phyloP scores from a whole-genome alignment of 2,329 filamentous ascomycete genomes.

The Neopestalotiopsis rosae region DNA sequence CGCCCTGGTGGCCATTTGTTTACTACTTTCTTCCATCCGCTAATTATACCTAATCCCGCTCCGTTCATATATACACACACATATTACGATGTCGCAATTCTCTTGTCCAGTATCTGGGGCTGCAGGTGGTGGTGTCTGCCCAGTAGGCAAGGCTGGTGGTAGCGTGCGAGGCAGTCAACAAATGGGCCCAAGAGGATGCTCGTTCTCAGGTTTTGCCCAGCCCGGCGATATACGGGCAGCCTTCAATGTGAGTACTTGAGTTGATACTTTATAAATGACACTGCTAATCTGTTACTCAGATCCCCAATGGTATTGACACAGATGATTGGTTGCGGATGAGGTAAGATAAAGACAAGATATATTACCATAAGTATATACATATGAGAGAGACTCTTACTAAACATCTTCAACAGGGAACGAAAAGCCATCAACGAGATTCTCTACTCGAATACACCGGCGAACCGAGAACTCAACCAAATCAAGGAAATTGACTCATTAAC shows the following conservation, averaged over 20 bases:
- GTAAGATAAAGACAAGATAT: slow-evolving; percentile 27
- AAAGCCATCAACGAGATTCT: slow-evolving; percentile 55
- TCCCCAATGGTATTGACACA: slow-evolving; percentile 49
- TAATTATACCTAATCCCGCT: slow-evolving; percentile 5
- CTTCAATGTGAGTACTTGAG: slow-evolving; percentile 27
- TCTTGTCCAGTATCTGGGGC: slow-evolving; percentile 37
- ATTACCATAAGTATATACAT: neutral
- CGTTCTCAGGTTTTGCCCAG: slow-evolving; percentile 41
- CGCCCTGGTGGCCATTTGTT: slow-evolving; percentile 18
- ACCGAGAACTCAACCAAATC: slow-evolving; percentile 43
- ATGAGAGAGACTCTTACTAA: slow-evolving; percentile 14
- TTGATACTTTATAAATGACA: neutral
- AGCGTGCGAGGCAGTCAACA: slow-evolving; percentile 34
- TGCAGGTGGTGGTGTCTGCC: slow-evolving; percentile 29
- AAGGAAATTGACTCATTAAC: slow-evolving; percentile 55
- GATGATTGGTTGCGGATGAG: slow-evolving; percentile 52
- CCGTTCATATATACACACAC: neutral
- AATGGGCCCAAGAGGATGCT: slow-evolving; percentile 40
- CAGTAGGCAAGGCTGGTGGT: slow-evolving; percentile 28
- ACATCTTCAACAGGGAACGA: slow-evolving; percentile 40
- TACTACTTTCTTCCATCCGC: neutral
- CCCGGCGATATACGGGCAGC: slow-evolving; percentile 41
- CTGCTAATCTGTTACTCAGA: slow-evolving; percentile 34
- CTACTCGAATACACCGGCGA: slow-evolving; percentile 48
- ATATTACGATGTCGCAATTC: slow-evolving; percentile 25